Percentiles rank a stretch among this genome's conserved stretches.
phyloP scores from a whole-genome alignment of 345 rosid genomes.

The Moringa oleifera region DNA sequence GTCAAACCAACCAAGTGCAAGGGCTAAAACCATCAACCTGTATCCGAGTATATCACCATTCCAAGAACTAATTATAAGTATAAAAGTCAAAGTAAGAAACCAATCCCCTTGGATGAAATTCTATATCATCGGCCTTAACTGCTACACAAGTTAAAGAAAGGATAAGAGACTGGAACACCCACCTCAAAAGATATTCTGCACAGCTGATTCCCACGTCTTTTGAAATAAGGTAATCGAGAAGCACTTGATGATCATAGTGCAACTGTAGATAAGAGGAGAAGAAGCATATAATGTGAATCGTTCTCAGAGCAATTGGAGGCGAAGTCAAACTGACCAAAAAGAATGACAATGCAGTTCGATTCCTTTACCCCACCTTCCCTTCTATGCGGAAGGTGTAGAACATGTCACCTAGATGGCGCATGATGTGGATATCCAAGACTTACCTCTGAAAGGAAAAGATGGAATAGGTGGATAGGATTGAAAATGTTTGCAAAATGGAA shows the following conservation, averaged over 20 bases:
- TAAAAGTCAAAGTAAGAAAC: too few relatives aligned
- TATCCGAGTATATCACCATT: neutral
- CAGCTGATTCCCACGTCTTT: conserved; percentile 66
- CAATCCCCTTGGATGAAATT: neutral
- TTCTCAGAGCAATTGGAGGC: neutral
- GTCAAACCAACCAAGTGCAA: conserved; percentile 7
- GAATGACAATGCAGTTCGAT: neutral
- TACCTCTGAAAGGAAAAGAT: conserved; percentile 75
- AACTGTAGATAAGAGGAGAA: conserved; percentile 36
- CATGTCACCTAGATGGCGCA: neutral
- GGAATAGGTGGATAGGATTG: conserved; percentile 64
- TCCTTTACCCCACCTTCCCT: neutral
- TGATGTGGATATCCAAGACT: conserved; percentile 14
- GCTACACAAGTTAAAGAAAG: neutral
- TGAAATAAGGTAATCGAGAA: conserved; percentile 89
- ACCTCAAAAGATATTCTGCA: conserved; percentile 85
- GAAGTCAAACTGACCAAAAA: conserved; percentile 10
- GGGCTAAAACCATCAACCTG: conserved; percentile 5
- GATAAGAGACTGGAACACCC: conserved; percentile 18
- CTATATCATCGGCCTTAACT: neutral
- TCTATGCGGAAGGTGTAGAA: neutral
- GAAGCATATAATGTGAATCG: conserved; percentile 9
- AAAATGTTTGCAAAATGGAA: conserved; percentile 42
- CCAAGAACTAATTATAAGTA: neutral
- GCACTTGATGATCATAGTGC: conserved; percentile 86